Conservation (phyloP, 2,329 filamentous ascomycete species). For the Malbranchea zuffiana region DNA sequence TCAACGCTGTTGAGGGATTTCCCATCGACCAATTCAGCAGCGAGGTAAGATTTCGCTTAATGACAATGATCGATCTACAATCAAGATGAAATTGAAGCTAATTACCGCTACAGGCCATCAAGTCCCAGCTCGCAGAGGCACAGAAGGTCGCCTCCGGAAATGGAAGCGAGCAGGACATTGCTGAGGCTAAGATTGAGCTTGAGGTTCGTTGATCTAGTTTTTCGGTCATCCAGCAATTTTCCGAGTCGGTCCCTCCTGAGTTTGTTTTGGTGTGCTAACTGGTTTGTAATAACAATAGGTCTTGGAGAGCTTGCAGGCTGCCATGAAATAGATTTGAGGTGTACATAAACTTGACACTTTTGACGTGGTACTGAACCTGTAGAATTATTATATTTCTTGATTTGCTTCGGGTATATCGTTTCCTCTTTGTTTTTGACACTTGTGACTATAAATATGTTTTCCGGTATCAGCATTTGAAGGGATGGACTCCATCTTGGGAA, state of each 20-base stretch:
- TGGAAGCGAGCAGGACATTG: slow-evolving; percentile 93
- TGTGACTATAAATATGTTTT: too few relatives aligned
- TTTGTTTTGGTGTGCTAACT: neutral
- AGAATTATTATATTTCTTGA: slow-evolving; percentile 9
- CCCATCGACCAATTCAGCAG: slow-evolving; percentile 90
- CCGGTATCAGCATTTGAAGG: too few relatives aligned
- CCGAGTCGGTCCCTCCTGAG: too few relatives aligned
- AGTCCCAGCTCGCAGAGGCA: slow-evolving; percentile 81
- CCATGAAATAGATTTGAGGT: slow-evolving; percentile 37
- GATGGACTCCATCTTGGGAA: too few relatives aligned
- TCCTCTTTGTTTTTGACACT: too few relatives aligned
- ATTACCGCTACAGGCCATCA: slow-evolving; percentile 50
- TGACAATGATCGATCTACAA: neutral
- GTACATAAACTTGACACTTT: slow-evolving; percentile 28
- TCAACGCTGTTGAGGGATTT: slow-evolving; percentile 96
- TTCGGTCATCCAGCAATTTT: too few relatives aligned
- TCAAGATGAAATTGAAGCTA: neutral
- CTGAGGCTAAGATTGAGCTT: slow-evolving; percentile 97
- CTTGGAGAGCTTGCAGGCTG: slow-evolving; percentile 40
- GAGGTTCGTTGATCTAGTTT: slow-evolving; percentile 54
- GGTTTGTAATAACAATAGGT: slow-evolving; percentile 27
- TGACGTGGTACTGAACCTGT: slow-evolving; percentile 10
- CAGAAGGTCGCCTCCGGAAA: slow-evolving; percentile 86
- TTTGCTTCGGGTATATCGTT: neutral
- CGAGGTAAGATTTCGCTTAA: slow-evolving; percentile 44